Percentiles rank a stretch among this genome's conserved stretches.
phyloP scores from a whole-genome alignment of 2,329 filamentous ascomycete species.

The Huntiella bhutanensis region DNA sequence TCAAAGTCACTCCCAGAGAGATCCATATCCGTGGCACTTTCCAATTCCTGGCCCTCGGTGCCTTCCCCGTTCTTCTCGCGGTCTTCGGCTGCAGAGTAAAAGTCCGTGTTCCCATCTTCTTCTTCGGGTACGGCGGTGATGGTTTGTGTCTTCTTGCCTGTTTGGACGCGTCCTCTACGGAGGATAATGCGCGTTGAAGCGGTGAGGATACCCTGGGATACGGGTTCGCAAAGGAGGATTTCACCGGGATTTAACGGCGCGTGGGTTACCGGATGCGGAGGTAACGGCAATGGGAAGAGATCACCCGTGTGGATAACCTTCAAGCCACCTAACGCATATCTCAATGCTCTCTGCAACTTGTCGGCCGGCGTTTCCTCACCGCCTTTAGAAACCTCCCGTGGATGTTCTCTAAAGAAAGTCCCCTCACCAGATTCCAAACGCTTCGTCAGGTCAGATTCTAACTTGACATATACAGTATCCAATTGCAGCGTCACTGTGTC shows the following conservation, averaged over 20 bases:
- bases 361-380: constrained; percentile 26
- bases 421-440: constrained; percentile 68
- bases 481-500: constrained; percentile 64
- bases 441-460: constrained; percentile 63
- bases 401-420: constrained; percentile 54
- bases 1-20: constrained; percentile 52
- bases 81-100: constrained; percentile 83
- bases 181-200: constrained; percentile 70
- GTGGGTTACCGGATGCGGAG: constrained; percentile 74
- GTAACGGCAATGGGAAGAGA: constrained; percentile 55
- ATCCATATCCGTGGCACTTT: constrained; percentile 40
- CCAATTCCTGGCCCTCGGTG: constrained; percentile 35
- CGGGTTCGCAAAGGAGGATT: constrained; percentile 84
- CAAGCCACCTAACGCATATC: constrained; percentile 53
- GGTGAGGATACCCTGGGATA: constrained; percentile 66
- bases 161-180: constrained; percentile 40
- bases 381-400: constrained; percentile 13
- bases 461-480: constrained; percentile 69
- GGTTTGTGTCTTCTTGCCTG: constrained; percentile 30
- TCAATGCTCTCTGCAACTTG: constrained; percentile 45
- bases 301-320: constrained; percentile 72
- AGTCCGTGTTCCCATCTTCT: constrained; percentile 77
- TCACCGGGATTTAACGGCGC: constrained; percentile 67
- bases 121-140: constrained; percentile 40
- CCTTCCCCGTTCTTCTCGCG: constrained; percentile 36